Base-by-base conservation (phyloP, 148 eudicot genomes). In the Diospyros kaki region DNA sequence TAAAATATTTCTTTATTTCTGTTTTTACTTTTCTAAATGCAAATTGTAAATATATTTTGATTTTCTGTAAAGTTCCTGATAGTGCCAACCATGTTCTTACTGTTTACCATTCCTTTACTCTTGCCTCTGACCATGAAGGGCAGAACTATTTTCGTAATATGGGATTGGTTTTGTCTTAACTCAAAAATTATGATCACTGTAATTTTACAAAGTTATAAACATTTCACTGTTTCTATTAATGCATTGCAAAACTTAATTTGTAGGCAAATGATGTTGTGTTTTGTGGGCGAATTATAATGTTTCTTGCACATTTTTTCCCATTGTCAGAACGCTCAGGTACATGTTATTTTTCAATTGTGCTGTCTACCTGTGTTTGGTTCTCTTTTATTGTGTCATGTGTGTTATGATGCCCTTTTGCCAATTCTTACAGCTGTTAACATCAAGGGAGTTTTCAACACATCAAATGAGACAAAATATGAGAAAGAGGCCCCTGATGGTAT, bases 261-360 rank as follows among this genome's bases (percentile, higher is more conserved):
- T 87, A 96, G 99, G 99, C 99, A 77, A 96, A 86, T 89, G 98
- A 96, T 82, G 99, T 96, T 14, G 97, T 96, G 73, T 93, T 96
- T 80, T 96, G 99, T 76, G 99, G 99, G 43, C 90, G 99, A 55
- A 93, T 96, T 76, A 90, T 96, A 50, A 96, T 91, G 98, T 96
- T 96, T 80, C 91, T 96, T 77, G 99, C 99, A 65, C 99, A 96
- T 85, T 96, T 96, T 75, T 96, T 96, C 78, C 99, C 99, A 41
- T 82, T 96, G 54, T 96, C 99, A 45, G 99, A 96, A 86, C 97
- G 99, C 71, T 96, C 99, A 85, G 99, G 99, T 93, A 81, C 42
- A 54, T 58, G 1, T 8, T 51, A n/a, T 55, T 69, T 64, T 8
- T 59, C 18, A 1, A n/a, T 66, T 9, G 44, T 63, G 63, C 80